A percentile compares a stretch with the other conserved stretches of the same genome.
These are phyloP conservation scores for Flammula alnicola DNA, from an alignment of 1,284 basidiomycete genomes.

Conservation along the genomic window DNA sequence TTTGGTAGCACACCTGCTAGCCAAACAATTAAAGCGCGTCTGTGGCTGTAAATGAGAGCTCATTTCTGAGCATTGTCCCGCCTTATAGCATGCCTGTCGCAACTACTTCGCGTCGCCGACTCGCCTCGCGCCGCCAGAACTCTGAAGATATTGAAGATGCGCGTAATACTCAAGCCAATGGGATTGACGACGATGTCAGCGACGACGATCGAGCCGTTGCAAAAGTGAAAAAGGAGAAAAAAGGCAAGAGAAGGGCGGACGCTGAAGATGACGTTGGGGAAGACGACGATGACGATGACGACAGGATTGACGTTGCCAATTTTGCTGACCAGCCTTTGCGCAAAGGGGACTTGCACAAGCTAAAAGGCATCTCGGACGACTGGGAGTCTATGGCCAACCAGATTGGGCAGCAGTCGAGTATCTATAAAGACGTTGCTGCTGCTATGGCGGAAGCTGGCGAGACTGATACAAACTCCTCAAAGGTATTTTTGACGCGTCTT, in stretches of 20 bases:
- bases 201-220: constrained; percentile 43
- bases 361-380: constrained; percentile 60
- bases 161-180: constrained; percentile 36
- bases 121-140: constrained; percentile 42
- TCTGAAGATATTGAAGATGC: constrained; percentile 72
- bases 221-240: constrained; percentile 51
- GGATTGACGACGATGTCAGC: constrained; percentile 51
- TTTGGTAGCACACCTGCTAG: constrained; percentile 25
- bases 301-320: constrained; percentile 57
- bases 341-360: constrained; percentile 50
- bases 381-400: constrained; percentile 58
- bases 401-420: constrained; percentile 49
- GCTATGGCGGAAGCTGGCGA: constrained; percentile 67
- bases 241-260: constrained; percentile 28
- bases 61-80: constrained; percentile 10
- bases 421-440: constrained; percentile 59
- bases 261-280: constrained; percentile 31
- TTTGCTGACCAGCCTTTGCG: constrained; percentile 67
- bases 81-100: constrained; percentile 45
- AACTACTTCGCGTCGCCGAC: constrained; percentile 44
- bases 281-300: constrained; percentile 48
- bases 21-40: constrained; percentile 46
- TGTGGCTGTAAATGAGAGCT: constrained; percentile 9
- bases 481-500: constrained; percentile 41
- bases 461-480: constrained; percentile 48